Base-by-base conservation (phyloP, 352 stramenopile species). In the Thalassiosira mediterranea region DNA sequence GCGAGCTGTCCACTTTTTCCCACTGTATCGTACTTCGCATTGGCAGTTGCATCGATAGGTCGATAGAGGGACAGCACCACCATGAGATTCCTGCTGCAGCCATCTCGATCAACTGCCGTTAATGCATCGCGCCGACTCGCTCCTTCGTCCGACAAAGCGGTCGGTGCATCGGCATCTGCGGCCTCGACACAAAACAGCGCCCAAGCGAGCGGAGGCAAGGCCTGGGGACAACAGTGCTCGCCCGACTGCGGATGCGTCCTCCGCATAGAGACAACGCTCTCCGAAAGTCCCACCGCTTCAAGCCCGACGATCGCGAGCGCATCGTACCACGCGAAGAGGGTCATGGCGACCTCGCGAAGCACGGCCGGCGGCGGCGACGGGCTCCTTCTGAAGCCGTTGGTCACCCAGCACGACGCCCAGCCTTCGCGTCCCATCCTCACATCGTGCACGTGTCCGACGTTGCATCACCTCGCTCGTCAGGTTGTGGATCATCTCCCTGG, bases 191-290 rank as follows among this genome's bases (percentile, higher is more conserved):
- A 53, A 38, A 21, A 28, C n/a, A 57, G 15, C 19, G 26, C n/a
- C 23, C 26, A 48, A 17, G 5, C 19, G 15, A 21, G 11, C 28
- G 23, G 28, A 32, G 17, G 26, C 7, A 79, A 78, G 57, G 72
- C 74, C n/a, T 90, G 72, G 76, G 86, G 83, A 28, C 86, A 92
- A 60, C 80, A 89, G 67, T 92, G 86, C 51, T 88, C 76, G 38
- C 68, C 78, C 4, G 83, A 79, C 42, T 92, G 86, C 70, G 86
- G 83, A 23, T 92, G 86, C 58, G 65, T 90, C 7, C 38, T 92
- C 28, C 74, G 86, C 26, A 88, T 90, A 51, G 86, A 92, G 60
- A 75, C 65, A n/a, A 48, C 69, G 15, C 57, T 61, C 48, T 59
- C 34, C 23, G 65, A 76, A 44, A 21, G 17, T 52, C 19, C 49